Evolutionary conservation across 2,329 filamentous ascomycete genomes (phyloP).

Genomic region (Botrytis paeoniae): DNA sequence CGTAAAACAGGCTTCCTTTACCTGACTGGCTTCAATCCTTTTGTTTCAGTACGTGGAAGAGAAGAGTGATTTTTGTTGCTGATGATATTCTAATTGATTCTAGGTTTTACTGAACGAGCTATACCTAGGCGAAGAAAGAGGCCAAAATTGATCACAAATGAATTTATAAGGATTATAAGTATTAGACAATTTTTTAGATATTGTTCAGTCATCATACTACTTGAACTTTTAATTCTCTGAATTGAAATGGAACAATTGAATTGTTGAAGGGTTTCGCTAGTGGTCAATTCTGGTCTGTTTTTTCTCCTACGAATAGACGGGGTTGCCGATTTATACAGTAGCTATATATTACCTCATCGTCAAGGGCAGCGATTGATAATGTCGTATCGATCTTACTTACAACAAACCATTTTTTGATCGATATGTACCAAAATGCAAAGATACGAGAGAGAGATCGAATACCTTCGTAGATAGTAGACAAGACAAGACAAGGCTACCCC

Average conservation of each 20-base stretch:
- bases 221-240: no score
- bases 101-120: background rate
- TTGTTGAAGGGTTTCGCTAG: no score
- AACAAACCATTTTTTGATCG: background rate
- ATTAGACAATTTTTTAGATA: no score
- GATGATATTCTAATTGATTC: background rate
- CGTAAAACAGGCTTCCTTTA: conserved; percentile 3
- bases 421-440: background rate
- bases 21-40: conserved; percentile 4
- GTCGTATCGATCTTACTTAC: background rate
- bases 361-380: conserved; percentile 8
- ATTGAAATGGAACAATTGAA: no score
- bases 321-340: background rate
- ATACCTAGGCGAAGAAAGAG: no score
- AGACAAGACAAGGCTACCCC: conserved; percentile 2
- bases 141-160: no score
- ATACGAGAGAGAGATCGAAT: conserved; percentile 9
- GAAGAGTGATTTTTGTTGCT: background rate
- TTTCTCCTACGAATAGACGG: background rate
- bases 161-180: no score
- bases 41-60: conserved; percentile 10
- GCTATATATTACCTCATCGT: conserved; percentile 8
- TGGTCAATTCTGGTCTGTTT: no score
- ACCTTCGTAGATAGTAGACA: background rate
- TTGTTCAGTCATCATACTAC: no score